phyloP scores from a whole-genome alignment of 2,329 filamentous ascomycete genomes.

The Beauveria asiatica region DNA sequence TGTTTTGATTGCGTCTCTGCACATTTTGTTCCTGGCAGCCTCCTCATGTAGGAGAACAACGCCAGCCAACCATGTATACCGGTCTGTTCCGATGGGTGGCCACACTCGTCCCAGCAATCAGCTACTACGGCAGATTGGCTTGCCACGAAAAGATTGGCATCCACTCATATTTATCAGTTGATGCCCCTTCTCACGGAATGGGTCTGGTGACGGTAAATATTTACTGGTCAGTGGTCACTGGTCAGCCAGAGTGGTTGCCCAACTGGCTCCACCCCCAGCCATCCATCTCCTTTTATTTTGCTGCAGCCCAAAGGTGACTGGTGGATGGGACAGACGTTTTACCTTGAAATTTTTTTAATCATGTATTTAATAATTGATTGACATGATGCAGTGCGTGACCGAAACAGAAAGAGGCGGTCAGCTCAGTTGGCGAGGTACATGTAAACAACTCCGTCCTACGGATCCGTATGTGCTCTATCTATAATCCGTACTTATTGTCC shows the following conservation, averaged over 20 bases:
- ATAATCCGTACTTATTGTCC: neutral
- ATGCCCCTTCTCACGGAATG: neutral
- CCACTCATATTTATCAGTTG: constrained; percentile 3
- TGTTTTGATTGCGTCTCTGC: neutral
- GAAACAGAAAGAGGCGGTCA: constrained; percentile 5
- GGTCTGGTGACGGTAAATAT: constrained; percentile 11
- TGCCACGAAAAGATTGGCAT: neutral
- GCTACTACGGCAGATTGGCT: neutral
- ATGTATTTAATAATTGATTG: neutral
- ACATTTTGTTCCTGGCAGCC: neutral
- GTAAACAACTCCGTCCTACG: neutral
- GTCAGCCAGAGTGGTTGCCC: constrained; percentile 10
- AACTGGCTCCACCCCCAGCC: constrained; percentile 11
- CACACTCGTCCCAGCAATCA: neutral
- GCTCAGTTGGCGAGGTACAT: neutral
- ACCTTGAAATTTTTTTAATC: neutral
- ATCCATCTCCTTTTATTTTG: constrained; percentile 7
- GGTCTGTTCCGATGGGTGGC: neutral
- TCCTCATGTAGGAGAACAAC: neutral
- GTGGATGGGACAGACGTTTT: neutral
- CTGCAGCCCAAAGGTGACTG: neutral
- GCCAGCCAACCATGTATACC: constrained; percentile 1
- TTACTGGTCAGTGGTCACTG: no score
- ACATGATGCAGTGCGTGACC: neutral
- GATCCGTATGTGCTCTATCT: neutral